phyloP scores from a whole-genome alignment of 2,329 filamentous ascomycete genomes.

The Botrytis hyacinthi region DNA sequence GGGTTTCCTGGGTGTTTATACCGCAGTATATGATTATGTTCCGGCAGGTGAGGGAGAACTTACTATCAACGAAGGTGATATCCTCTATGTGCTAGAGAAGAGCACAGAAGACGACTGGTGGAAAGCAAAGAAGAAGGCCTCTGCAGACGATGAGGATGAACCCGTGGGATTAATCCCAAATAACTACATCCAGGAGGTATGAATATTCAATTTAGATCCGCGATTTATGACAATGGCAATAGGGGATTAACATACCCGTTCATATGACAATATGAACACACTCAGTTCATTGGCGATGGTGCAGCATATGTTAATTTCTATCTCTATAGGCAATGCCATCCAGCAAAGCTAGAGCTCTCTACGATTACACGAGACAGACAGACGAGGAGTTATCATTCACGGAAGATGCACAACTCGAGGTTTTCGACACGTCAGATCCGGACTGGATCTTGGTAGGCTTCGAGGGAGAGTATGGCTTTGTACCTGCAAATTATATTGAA shows the following conservation, averaged over 20 bases:
- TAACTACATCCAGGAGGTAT: constrained; percentile 93
- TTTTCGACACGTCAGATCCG: constrained; percentile 87
- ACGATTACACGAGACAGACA: constrained; percentile 94
- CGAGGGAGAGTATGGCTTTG: constrained; percentile 87
- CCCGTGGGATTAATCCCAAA: constrained; percentile 64
- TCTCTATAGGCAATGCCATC: constrained; percentile 58
- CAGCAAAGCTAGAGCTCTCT: constrained; percentile 83
- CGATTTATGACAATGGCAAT: background rate
- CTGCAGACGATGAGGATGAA: constrained; percentile 41
- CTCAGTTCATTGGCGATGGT: background rate
- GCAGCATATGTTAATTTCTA: constrained; percentile 23
- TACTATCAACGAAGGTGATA: constrained; percentile 77
- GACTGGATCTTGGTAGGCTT: constrained; percentile 94
- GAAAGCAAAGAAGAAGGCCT: constrained; percentile 48
- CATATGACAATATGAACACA: background rate
- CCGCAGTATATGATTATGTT: constrained; percentile 87
- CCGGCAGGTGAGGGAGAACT: constrained; percentile 86
- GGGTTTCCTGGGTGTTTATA: constrained; percentile 90
- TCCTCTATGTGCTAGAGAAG: constrained; percentile 80
- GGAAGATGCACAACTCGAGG: constrained; percentile 77
- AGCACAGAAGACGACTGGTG: constrained; percentile 80
- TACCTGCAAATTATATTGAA: constrained; percentile 94
- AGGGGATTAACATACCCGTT: background rate
- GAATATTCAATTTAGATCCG: constrained; percentile 34
- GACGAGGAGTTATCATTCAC: constrained; percentile 96